Evolutionary conservation across 108 stramenopile genomes (phyloP).

Genomic region (Stephanodiscus triporus): DNA sequence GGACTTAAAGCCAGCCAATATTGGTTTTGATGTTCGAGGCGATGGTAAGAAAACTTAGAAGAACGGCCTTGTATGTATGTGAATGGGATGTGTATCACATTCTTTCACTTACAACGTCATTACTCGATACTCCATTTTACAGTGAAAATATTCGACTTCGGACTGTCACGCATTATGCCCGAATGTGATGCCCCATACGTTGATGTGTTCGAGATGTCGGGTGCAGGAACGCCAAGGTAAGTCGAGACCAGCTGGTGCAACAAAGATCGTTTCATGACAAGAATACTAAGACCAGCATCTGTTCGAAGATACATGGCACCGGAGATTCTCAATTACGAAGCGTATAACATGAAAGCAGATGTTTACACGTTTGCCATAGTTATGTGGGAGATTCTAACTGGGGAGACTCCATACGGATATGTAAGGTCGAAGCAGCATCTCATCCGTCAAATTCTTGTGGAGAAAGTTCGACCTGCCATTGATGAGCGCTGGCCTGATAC

Average conservation of each 20-base stretch:
- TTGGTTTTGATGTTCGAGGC: constrained; percentile 50
- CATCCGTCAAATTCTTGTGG: constrained; percentile 14
- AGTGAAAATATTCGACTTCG: constrained; percentile 2
- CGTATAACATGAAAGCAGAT: constrained; percentile 45
- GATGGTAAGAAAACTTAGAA: background rate
- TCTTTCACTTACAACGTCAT: background rate
- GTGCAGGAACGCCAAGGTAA: constrained; percentile 3
- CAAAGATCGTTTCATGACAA: background rate
- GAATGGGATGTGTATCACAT: background rate
- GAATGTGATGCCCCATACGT: background rate
- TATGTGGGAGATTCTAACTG: constrained; percentile 43
- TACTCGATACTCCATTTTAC: too few relatives aligned
- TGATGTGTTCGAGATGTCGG: background rate
- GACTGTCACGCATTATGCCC: background rate
- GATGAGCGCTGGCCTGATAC: constrained; percentile 10
- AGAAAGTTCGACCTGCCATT: constrained; percentile 26
- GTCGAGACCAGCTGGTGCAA: background rate
- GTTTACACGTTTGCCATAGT: constrained; percentile 43
- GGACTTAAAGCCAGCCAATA: constrained; percentile 52
- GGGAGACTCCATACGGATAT: constrained; percentile 12
- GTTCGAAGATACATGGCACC: constrained; percentile 27
- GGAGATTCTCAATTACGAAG: constrained; percentile 7
- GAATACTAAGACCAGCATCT: background rate
- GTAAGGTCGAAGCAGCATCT: constrained; percentile 13
- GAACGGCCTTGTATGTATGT: background rate